Evolutionary conservation across 345 rosid genomes (phyloP), one percentile per base, ranked within the genome.

Genomic region (Arabidopsis suecica): DNA sequence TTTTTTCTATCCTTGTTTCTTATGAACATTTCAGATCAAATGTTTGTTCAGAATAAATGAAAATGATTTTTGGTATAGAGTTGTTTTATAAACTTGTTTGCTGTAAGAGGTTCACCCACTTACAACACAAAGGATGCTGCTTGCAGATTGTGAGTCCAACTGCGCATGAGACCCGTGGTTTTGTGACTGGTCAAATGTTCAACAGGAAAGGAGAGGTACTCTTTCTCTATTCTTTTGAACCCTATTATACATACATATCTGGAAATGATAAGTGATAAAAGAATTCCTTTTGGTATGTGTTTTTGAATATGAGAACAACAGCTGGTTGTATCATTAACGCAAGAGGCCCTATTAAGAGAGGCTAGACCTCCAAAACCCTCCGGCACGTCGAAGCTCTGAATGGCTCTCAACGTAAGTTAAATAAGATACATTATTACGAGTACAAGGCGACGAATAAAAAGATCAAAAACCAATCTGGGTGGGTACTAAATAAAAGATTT

Each of bases 201-300:
- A 88, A 86, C 68, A 75, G 83, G 75, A 86, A 84, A 38, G 97
- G 98, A 68, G 89, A 94, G 96, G 98, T 92, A 88, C 7, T 51
- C 30, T 51, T 16, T 16, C 54, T 60, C 34, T 50, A 14, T 22
- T 34, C 28, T 8, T 20, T 22, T 28, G 9, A 42, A 55, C 37
- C 48, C 14, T 2, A 44, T 41, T 2, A 54, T 37, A 61, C 7
- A 54, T 37, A 61, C 7, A 18, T 32, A 33, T n/a, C 32, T 65
- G 37, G 47, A 34, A 7, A 41, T n/a, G 63, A 54, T 13, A 22
- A 10, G 28, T 48, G 8, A 49, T 13, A 23, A 10, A 44, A 28
- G 32, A 28, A 23, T 16, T 40, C 30, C 5, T 30, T 9, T 6
- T 56, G 61, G 16, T 34, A 16, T 10, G 6, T 7, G n/a, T 53